Percentiles rank a stretch among this genome's conserved stretches.
phyloP scores from a whole-genome alignment of 495 filamentous ascomycete species.

The Cryomyces antarcticus region DNA sequence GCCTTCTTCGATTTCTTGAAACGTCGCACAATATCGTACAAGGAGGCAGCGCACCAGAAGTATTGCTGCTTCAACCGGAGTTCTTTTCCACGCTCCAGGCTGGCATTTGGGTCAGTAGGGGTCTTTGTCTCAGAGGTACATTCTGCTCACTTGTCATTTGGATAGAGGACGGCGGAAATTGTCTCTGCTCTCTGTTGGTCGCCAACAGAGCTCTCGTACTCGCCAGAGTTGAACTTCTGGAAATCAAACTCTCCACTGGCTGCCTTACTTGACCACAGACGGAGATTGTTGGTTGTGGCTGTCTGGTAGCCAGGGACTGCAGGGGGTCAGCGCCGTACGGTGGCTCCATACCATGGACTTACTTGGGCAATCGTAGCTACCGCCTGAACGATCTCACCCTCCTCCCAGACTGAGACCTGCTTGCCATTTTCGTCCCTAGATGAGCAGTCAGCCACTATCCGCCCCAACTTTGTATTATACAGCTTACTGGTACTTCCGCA shows the following conservation, averaged over 20 bases:
- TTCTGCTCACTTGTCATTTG: conserved; percentile 57
- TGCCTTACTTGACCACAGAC: conserved; percentile 92
- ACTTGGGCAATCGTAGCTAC: conserved; percentile 87
- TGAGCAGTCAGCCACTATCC: conserved; percentile 3
- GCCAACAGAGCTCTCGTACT: conserved; percentile 91
- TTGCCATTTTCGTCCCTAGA: conserved; percentile 54
- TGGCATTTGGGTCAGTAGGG: conserved; percentile 1
- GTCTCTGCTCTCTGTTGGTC: conserved; percentile 94
- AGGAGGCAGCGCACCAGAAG: conserved; percentile 96
- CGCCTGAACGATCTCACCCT: conserved; percentile 79
- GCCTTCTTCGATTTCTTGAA: conserved; percentile 92
- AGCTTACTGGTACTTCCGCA: conserved; percentile 40
- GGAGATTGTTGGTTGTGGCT: conserved; percentile 82
- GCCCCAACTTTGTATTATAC: background rate
- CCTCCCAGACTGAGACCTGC: conserved; percentile 55
- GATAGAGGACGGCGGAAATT: conserved; percentile 92
- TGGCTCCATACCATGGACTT: conserved; percentile 2
- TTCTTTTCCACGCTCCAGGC: conserved; percentile 83
- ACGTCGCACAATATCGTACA: conserved; percentile 85
- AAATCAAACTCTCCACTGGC: conserved; percentile 96
- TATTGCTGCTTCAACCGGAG: conserved; percentile 97
- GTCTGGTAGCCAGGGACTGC: conserved; percentile 69
- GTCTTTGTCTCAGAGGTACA: background rate
- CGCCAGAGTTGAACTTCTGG: conserved; percentile 96
- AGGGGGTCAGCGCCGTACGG: conserved; percentile 1